Evolutionary conservation across 2,329 filamentous ascomycete genomes (phyloP), one percentile per base, ranked within the genome.

Genomic region (Nectriaceae sp.): DNA sequence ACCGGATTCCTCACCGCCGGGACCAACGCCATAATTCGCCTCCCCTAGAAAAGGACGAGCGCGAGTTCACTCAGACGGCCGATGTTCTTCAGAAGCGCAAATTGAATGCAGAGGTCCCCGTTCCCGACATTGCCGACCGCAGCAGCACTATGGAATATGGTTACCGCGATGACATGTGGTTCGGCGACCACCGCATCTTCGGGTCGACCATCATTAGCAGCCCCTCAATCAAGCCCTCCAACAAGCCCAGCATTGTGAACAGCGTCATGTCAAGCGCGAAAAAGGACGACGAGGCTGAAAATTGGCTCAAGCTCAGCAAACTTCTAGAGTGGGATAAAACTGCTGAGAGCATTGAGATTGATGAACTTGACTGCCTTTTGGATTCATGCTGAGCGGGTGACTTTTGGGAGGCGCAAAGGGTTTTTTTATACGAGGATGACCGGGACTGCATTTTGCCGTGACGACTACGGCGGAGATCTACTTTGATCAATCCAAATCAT

Each of bases 1-100:
- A 70, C 42, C 33, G 10, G 6, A 66, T 70, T 40, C 69, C 69
- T 57, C 69, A 65, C 51, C 64, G 64, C 49, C 64, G 69, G 61
- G 65, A 72, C 57, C 62, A 68, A 50, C 84, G 89, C 50, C 88
- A 87, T n/a, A 84, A 88, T 20, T 94, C 90, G 55, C 92, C 93
- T 43, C 90, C 91, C 15, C 78, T 97, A 31, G 93, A 97, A 73
- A 90, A 89, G 62, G 93, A 97, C 61, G 93, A 97, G 76, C 89
- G 88, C 65, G 94, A 97, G 70, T 99, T 99, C 65, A 97, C 93
- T 5, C 90, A 96, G 71, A 97, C 92, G 2, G 94, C 94, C 15
- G 89, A 90, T 58, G 90, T 87, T 41, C 82, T 97, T 60, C 89
- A 83, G 61, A 84, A 82, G 66, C 75, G 80, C 52, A 86, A 85